Evolutionary conservation across 495 filamentous ascomycete genomes (phyloP).

Genomic region (Rhizodiscina lignyota): DNA sequence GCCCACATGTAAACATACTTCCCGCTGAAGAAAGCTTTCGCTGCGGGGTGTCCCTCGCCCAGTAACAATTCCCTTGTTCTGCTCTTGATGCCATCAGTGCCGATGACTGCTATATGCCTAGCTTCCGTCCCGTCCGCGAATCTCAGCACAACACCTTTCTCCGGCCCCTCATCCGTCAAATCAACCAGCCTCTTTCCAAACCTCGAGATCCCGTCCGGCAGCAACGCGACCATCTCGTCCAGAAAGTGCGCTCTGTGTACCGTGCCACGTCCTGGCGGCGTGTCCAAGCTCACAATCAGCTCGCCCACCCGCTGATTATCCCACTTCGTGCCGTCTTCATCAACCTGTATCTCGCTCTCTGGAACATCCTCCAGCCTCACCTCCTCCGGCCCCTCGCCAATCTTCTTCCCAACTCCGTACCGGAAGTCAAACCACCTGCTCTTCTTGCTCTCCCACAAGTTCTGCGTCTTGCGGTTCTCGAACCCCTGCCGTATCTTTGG

Average conservation of each 20-base stretch:
- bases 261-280: too few relatives aligned
- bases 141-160: neutral
- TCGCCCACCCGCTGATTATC: neutral
- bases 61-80: too few relatives aligned
- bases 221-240: neutral
- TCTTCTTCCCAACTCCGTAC: too few relatives aligned
- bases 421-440: too few relatives aligned
- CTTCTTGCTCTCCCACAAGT: too few relatives aligned
- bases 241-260: neutral
- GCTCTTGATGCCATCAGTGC: constrained; percentile 3
- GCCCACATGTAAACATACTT: too few relatives aligned
- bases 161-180: too few relatives aligned
- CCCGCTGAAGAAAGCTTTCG: too few relatives aligned
- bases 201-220: neutral
- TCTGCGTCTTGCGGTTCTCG: constrained; percentile 1
- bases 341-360: too few relatives aligned
- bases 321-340: neutral
- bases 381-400: too few relatives aligned
- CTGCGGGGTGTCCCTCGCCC: too few relatives aligned
- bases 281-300: neutral
- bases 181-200: neutral
- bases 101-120: neutral
- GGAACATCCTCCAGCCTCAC: too few relatives aligned
- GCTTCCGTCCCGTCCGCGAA: constrained; percentile 2
- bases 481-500: neutral